Evolutionary conservation across 2,329 filamentous ascomycete genomes (phyloP).

Genomic region (Aspergillus pseudoterreus): DNA sequence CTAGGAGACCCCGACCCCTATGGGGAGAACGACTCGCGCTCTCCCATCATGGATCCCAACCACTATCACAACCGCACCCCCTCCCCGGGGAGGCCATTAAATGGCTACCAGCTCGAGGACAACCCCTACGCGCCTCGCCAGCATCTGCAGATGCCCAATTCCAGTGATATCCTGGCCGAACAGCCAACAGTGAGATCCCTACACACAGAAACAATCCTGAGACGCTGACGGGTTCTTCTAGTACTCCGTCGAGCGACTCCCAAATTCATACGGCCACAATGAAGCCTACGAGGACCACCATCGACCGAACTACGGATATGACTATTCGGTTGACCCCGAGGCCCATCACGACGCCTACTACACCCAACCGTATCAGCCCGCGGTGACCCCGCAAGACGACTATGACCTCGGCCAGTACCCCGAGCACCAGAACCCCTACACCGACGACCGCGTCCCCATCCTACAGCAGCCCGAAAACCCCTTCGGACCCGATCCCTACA

Average conservation of each 20-base stretch:
- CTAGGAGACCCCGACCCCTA: constrained; percentile 40
- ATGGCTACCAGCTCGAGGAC: constrained; percentile 80
- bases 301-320: constrained; percentile 51
- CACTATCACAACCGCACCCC: constrained; percentile 59
- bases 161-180: constrained; percentile 71
- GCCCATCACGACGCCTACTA: constrained; percentile 86
- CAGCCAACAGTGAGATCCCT: constrained; percentile 70
- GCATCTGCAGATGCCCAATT: constrained; percentile 64
- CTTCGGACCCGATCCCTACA: constrained; percentile 61
- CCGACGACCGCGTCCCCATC: constrained; percentile 73
- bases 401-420: constrained; percentile 55
- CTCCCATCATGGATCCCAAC: constrained; percentile 51
- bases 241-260: constrained; percentile 69
- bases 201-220: not conserved
- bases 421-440: constrained; percentile 52
- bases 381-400: constrained; percentile 52
- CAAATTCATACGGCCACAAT: constrained; percentile 60
- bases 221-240: constrained; percentile 25
- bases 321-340: constrained; percentile 76
- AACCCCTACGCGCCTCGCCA: constrained; percentile 60
- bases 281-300: constrained; percentile 56
- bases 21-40: constrained; percentile 40
- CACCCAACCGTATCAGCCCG: constrained; percentile 74
- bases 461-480: constrained; percentile 60
- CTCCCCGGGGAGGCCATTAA: constrained; percentile 70